These are phyloP conservation scores for Aspergillus bombycis DNA, from an alignment of 2,329 filamentous ascomycete genomes.

Conservation along the genomic window DNA sequence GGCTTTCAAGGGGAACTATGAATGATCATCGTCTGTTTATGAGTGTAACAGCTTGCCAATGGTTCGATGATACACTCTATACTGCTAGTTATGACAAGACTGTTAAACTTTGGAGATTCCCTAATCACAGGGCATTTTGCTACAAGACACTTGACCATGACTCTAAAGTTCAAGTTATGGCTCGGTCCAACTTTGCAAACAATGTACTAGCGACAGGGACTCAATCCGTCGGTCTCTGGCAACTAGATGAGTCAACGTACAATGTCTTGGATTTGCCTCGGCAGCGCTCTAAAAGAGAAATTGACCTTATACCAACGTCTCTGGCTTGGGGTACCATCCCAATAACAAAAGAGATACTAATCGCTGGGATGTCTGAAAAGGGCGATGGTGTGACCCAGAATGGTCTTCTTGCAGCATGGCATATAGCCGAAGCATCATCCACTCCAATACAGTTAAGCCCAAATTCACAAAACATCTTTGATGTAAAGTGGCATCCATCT, in stretches of 20 bases:
- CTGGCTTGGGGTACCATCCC: constrained; percentile 52
- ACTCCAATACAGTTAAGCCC: constrained; percentile 45
- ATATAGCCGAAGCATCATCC: constrained; percentile 45
- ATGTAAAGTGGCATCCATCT: constrained; percentile 59
- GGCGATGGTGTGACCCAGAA: constrained; percentile 40
- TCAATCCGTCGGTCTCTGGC: constrained; percentile 42
- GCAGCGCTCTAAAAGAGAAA: constrained; percentile 31
- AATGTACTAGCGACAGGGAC: constrained; percentile 54
- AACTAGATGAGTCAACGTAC: constrained; percentile 24
- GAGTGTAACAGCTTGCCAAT: constrained; percentile 59
- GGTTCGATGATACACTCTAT: constrained; percentile 53
- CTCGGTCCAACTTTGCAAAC: constrained; percentile 43
- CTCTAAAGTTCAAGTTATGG: constrained; percentile 56
- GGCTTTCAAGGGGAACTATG: constrained; percentile 46
- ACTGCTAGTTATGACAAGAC: constrained; percentile 60
- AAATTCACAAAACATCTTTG: constrained; percentile 59
- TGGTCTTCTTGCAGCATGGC: constrained; percentile 61
- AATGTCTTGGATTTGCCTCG: constrained; percentile 31
- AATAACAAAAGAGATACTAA: constrained; percentile 47
- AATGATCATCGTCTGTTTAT: constrained; percentile 59
- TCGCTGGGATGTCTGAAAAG: constrained; percentile 58
- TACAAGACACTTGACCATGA: constrained; percentile 47
- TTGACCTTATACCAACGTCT: constrained; percentile 47
- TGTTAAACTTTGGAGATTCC: constrained; percentile 60
- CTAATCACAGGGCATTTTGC: constrained; percentile 32